Base-by-base conservation (phyloP, 257 asterid genomes). In the Rhazya stricta region DNA sequence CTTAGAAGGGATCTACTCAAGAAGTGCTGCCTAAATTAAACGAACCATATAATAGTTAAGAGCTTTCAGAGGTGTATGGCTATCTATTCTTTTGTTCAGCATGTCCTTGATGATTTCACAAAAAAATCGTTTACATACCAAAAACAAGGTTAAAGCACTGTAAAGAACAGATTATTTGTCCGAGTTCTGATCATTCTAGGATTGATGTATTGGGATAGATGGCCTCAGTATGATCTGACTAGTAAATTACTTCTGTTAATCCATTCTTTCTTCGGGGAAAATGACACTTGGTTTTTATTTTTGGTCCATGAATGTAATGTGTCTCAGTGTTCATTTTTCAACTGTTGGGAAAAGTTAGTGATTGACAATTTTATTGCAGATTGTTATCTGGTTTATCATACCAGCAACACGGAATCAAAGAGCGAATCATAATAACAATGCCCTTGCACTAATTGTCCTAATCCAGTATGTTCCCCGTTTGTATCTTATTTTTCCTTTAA, bases 401-500 rank as follows among this genome's bases (percentile, higher is more conserved):
- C 97, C 97, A 12, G 97, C 96, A 1, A 82, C 90, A 58, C 85
- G 97, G 81, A 88, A 79, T 81, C 84, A 71, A 62, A 87, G 78
- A 60, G 83, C 92, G 5, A 89, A 85, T 83, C 96, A 84, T 71
- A 88, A 85, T 74, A 94, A 94, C 89, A 94, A 94, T 79, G 97
- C 97, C 79, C 96, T 94, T 80, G 96, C 98, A 51, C 86, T 94
- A 76, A 94, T 94, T 73, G 98, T 94, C 75, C 86, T 94, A 71
- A 78, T 94, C 77, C 97, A 94, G 73, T 94, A 94, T 80, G 74
- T 91, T 74, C 98, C 98, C n/a, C 85, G 98, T 86, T 82, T 91
- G 72, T 94, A 94, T 87, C 92, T 94, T 79, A 91, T 94, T 84
- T 94, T 94, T 80, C 98, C 97, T 13, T 83, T 94, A 79, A 94